Conservation (phyloP, 148 eudicot species). For the Cornus florida region DNA sequence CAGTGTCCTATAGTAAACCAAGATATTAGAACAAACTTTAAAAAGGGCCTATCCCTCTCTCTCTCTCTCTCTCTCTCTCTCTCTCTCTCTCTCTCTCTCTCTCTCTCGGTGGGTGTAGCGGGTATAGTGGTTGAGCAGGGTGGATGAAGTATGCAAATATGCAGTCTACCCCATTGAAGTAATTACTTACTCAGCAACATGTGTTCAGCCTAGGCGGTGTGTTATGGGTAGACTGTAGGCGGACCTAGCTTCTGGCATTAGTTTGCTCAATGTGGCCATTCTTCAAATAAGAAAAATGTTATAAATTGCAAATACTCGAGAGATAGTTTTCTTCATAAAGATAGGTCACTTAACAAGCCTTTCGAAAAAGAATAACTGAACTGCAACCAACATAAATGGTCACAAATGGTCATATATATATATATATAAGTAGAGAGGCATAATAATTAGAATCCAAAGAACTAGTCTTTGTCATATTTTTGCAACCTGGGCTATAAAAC, state of each 20-base stretch:
- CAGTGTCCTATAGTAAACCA: background rate
- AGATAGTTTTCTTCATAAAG: background rate
- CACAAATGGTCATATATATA: too few species aligned
- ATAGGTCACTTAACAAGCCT: background rate
- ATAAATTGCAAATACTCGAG: background rate
- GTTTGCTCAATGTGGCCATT: background rate
- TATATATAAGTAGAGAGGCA: background rate
- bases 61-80: background rate
- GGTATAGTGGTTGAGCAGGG: background rate
- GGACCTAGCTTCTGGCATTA: too few species aligned
- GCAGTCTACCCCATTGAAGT: background rate
- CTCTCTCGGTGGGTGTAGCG: background rate
- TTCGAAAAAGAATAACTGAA: background rate
- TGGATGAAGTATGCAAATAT: background rate
- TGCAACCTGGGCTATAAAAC: background rate
- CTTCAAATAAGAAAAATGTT: background rate
- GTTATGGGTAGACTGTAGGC: too few species aligned
- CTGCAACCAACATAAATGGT: background rate
- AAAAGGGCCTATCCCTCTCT: background rate
- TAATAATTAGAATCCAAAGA: background rate
- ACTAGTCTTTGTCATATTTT: background rate
- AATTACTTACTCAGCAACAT: too few species aligned
- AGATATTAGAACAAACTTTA: too few species aligned
- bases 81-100: background rate
- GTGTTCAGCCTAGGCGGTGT: too few species aligned